Conservation (phyloP, 2,329 filamentous ascomycete species). For the Penicillium sp. region DNA sequence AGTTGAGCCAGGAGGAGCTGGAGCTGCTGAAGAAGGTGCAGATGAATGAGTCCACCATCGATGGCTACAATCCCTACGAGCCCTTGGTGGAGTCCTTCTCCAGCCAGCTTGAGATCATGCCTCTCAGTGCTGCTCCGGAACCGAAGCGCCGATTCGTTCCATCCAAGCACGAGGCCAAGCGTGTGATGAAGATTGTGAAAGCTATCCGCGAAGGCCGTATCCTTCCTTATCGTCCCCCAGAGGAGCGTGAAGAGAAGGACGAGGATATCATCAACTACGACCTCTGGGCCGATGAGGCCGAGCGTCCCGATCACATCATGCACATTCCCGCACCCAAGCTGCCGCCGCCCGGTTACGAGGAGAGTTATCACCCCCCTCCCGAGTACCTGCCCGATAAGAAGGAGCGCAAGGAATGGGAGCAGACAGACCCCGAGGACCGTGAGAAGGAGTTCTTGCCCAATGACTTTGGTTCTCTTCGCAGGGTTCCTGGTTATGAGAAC, state of each 20-base stretch:
- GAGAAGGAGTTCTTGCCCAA: slow-evolving; percentile 87
- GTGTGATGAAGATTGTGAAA: slow-evolving; percentile 95
- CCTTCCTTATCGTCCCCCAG: slow-evolving; percentile 80
- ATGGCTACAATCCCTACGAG: slow-evolving; percentile 92
- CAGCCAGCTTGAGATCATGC: slow-evolving; percentile 89
- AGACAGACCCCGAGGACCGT: slow-evolving; percentile 84
- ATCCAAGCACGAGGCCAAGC: slow-evolving; percentile 95
- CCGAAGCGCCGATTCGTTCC: slow-evolving; percentile 95
- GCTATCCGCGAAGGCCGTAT: slow-evolving; percentile 95
- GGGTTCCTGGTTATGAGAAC: slow-evolving; percentile 86
- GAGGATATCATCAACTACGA: slow-evolving; percentile 79
- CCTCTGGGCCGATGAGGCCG: slow-evolving; percentile 91
- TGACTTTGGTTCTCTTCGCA: slow-evolving; percentile 81
- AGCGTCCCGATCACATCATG: slow-evolving; percentile 85
- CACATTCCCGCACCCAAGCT: slow-evolving; percentile 93
- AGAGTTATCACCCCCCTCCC: slow-evolving; percentile 93
- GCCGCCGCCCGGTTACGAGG: slow-evolving; percentile 88
- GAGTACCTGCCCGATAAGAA: slow-evolving; percentile 90
- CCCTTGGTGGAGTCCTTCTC: slow-evolving; percentile 95
- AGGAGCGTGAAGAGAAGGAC: slow-evolving; percentile 75
- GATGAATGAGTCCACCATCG: slow-evolving; percentile 83
- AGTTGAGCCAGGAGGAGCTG: slow-evolving; percentile 85
- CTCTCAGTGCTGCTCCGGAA: slow-evolving; percentile 89
- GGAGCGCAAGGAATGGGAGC: slow-evolving; percentile 85
- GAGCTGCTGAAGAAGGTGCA: slow-evolving; percentile 88